These are phyloP conservation scores for Diddensiella caesifluorescens DNA, from an alignment of 805 yeast genomes.

Conservation along the genomic window DNA sequence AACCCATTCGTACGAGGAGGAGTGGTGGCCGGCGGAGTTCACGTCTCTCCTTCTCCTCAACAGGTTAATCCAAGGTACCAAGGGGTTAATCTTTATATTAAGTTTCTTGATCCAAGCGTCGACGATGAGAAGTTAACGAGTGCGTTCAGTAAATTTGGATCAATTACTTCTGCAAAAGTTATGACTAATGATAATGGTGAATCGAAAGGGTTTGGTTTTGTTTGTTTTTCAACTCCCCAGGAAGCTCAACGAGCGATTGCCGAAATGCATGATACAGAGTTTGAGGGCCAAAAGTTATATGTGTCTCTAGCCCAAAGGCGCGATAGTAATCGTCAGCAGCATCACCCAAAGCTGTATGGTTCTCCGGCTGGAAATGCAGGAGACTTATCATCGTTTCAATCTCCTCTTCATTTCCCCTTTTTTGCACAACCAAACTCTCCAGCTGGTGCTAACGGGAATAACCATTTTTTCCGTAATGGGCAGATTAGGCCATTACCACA, in stretches of 20 bases:
- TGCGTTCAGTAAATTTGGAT: conserved; percentile 45
- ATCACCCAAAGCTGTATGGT: conserved; percentile 54
- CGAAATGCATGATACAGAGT: conserved; percentile 51
- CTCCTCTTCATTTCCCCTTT: no score
- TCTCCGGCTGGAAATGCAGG: no score
- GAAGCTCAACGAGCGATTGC: conserved; percentile 67
- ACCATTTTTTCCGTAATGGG: not conserved
- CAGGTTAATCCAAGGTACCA: conserved; percentile 40
- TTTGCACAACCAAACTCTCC: conserved; percentile 48
- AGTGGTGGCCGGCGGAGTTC: not conserved
- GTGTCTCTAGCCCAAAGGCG: conserved; percentile 78
- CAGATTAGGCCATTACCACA: conserved; percentile 7
- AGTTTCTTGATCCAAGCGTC: conserved; percentile 52
- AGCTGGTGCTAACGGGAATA: conserved; percentile 30
- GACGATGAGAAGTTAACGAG: conserved; percentile 47
- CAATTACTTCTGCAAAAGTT: conserved; percentile 42
- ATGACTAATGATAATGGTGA: conserved; percentile 43
- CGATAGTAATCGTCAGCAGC: conserved; percentile 37
- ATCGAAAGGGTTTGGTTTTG: conserved; percentile 79
- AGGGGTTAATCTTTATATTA: conserved; percentile 70
- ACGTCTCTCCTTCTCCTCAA: not conserved
- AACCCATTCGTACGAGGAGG: not conserved
- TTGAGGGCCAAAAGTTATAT: conserved; percentile 47
- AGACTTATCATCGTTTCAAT: no score
- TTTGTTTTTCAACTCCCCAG: conserved; percentile 60